A percentile compares a stretch with the other conserved stretches of the same genome.
These are phyloP conservation scores for Rauvolfia tetraphylla DNA, from an alignment of 257 asterid genomes.

Conservation along the genomic window DNA sequence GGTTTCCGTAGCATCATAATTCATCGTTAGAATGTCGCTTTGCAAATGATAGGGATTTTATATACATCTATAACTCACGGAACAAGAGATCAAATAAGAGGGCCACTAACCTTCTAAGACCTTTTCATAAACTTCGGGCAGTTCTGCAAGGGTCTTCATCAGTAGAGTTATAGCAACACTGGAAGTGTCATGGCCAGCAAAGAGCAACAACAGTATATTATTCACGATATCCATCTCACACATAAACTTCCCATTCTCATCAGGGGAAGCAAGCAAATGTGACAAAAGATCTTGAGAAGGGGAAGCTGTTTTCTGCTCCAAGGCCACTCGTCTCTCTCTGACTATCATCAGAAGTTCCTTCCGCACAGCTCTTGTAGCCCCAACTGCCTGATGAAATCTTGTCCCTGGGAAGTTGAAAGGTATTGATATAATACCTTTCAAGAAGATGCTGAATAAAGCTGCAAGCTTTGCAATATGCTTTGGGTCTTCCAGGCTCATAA, in stretches of 20 bases:
- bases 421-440: slow-evolving; percentile 56
- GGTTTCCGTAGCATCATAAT: background rate
- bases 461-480: slow-evolving; percentile 46
- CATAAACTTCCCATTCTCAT: slow-evolving; percentile 64
- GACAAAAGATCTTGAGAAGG: slow-evolving; percentile 68
- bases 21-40: background rate
- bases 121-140: slow-evolving; percentile 55
- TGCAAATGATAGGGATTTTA: background rate
- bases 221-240: slow-evolving; percentile 51
- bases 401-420: slow-evolving; percentile 70
- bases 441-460: slow-evolving; percentile 46
- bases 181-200: slow-evolving; percentile 82
- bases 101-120: slow-evolving; percentile 48
- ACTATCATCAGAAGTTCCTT: slow-evolving; percentile 39
- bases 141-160: slow-evolving; percentile 55
- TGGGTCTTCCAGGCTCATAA: slow-evolving; percentile 68
- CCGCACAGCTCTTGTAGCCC: slow-evolving; percentile 48
- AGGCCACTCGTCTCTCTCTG: slow-evolving; percentile 43
- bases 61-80: too few species aligned
- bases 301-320: slow-evolving; percentile 36
- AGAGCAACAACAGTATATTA: slow-evolving; percentile 61
- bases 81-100: too few species aligned
- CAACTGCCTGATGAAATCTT: slow-evolving; percentile 46
- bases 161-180: slow-evolving; percentile 52
- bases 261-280: slow-evolving; percentile 49